phyloP scores from a whole-genome alignment of 2,329 filamentous ascomycete species.

The Aspergillus sp. region DNA sequence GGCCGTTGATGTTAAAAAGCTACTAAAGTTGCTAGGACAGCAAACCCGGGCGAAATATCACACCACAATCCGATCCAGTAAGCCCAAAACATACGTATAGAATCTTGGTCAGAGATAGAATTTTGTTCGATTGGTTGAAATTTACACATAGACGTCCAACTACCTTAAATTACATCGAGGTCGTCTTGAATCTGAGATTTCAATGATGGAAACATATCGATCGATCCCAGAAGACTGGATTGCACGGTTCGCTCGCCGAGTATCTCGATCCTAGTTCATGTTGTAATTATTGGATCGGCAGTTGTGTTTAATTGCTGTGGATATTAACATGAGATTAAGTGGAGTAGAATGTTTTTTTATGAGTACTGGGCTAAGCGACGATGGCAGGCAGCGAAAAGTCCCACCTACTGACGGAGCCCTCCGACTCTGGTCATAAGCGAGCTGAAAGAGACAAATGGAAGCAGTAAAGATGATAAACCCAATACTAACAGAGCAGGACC shows the following conservation, averaged over 20 bases:
- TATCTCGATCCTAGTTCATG: not conserved
- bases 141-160: not conserved
- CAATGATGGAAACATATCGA: not conserved
- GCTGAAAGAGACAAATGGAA: too few species aligned
- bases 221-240: not conserved
- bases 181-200: not conserved
- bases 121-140: not conserved
- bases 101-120: not conserved
- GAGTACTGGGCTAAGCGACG: not conserved
- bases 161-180: not conserved
- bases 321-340: not conserved
- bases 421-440: too few species aligned
- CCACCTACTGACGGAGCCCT: too few species aligned
- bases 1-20: not conserved
- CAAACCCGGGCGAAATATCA: too few species aligned
- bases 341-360: not conserved
- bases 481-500: too few species aligned
- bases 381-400: not conserved
- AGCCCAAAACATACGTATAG: too few species aligned
- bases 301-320: not conserved
- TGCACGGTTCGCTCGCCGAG: not conserved
- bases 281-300: not conserved
- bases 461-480: too few species aligned
- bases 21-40: not conserved
- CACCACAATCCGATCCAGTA: too few species aligned